Percentiles rank a stretch among this genome's conserved stretches.
Evolutionary conservation across 2,329 filamentous ascomycete species (phyloP).

Genomic region (Colletotrichum sansevieriae): DNA sequence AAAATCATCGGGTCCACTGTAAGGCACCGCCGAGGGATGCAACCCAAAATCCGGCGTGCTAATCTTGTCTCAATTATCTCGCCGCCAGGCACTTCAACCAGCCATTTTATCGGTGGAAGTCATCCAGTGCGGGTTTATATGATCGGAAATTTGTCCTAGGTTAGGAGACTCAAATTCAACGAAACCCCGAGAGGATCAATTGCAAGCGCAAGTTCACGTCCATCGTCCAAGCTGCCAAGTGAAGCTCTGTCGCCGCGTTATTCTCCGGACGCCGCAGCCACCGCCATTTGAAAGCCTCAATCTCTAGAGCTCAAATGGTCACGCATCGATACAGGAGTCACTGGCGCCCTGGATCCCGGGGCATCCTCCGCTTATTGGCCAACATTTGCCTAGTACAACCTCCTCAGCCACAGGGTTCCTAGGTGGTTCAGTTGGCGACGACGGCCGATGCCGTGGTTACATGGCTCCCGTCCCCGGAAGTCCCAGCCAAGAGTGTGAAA

Average conservation of each 20-base stretch:
- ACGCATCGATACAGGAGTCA: background rate
- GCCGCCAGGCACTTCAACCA: too few relatives aligned
- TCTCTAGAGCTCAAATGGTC: background rate
- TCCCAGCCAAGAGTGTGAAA: slow-evolving; percentile 37
- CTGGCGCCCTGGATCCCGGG: background rate
- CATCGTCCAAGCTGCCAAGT: background rate
- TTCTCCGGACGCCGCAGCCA: background rate
- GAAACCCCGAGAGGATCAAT: too few relatives aligned
- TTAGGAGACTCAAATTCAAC: background rate
- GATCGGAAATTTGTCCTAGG: too few relatives aligned
- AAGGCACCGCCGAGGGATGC: slow-evolving; percentile 24
- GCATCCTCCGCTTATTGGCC: slow-evolving; percentile 22
- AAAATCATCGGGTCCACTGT: slow-evolving; percentile 39
- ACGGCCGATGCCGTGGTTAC: slow-evolving; percentile 14
- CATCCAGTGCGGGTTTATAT: too few relatives aligned
- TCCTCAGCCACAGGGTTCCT: slow-evolving; percentile 6
- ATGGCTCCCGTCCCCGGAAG: slow-evolving; percentile 14
- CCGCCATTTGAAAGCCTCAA: background rate
- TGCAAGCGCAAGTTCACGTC: background rate
- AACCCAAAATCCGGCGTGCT: slow-evolving; percentile 22
- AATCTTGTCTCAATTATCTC: background rate
- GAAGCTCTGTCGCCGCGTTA: background rate
- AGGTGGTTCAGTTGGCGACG: slow-evolving; percentile 31
- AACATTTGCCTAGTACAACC: background rate
- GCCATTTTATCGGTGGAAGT: background rate